phyloP scores from a whole-genome alignment of 345 rosid species.

The Moringa oleifera region DNA sequence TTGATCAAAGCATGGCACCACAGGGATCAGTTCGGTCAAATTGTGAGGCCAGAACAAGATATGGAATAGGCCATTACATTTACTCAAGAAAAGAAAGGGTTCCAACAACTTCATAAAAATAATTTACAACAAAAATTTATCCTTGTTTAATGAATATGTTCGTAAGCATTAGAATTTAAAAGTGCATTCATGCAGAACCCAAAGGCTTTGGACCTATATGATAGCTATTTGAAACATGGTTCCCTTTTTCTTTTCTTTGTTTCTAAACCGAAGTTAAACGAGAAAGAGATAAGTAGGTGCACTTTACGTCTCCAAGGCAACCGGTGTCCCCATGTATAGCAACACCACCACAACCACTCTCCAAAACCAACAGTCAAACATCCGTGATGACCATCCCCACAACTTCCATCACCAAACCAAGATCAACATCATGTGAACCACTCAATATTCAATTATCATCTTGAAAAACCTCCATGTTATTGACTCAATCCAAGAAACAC shows the following conservation, averaged over 20 bases:
- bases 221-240: not conserved
- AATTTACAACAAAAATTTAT: not conserved
- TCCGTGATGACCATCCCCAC: no score
- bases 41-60: not conserved
- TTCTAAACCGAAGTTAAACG: no score
- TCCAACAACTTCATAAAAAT: slow-evolving; percentile 1
- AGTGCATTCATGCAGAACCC: not conserved
- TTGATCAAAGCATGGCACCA: slow-evolving; percentile 2
- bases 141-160: not conserved
- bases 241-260: not conserved
- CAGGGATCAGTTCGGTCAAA: not conserved
- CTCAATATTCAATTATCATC: no score
- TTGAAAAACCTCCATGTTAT: no score
- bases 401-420: no score
- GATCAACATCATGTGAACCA: no score
- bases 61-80: not conserved
- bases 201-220: not conserved
- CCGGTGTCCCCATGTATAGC: no score
- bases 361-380: no score
- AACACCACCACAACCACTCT: no score
- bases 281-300: no score
- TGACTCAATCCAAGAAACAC: no score
- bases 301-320: no score
- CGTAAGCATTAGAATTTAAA: not conserved
- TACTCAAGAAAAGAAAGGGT: not conserved